Percentiles rank a stretch among this genome's conserved stretches.
These are phyloP conservation scores for Sedum album DNA, from an alignment of 164 flowering plant species.

Conservation along the genomic window DNA sequence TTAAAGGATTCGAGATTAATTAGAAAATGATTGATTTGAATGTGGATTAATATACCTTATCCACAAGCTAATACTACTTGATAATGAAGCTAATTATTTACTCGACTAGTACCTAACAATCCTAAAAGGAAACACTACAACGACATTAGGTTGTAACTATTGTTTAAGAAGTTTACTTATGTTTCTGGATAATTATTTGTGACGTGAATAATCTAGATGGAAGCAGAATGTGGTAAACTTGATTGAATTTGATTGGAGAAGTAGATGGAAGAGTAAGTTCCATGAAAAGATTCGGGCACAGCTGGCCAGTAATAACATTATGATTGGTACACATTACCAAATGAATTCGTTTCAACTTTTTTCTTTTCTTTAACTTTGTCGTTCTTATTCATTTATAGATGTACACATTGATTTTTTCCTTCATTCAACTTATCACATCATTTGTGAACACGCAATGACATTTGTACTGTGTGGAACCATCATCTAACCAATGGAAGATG, in stretches of 20 bases:
- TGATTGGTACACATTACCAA: slow-evolving; percentile 6
- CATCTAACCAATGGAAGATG: background rate
- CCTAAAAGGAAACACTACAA: background rate
- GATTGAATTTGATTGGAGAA: slow-evolving; percentile 1
- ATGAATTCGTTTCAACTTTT: background rate
- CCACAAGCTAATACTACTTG: too few species aligned
- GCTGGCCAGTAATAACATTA: background rate
- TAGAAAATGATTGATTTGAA: too few species aligned
- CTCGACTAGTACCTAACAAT: too few species aligned
- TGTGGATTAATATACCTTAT: too few species aligned
- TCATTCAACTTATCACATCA: background rate
- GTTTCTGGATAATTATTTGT: background rate
- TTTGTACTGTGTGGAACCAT: background rate
- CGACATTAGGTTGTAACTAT: background rate
- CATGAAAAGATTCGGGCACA: background rate
- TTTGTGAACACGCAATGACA: background rate
- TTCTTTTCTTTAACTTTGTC: background rate
- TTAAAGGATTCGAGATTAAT: too few species aligned
- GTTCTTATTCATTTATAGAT: background rate
- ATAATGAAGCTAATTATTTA: too few species aligned
- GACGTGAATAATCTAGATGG: background rate
- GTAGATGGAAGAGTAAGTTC: background rate
- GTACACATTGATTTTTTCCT: background rate
- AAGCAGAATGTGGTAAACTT: background rate
- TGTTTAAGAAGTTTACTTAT: background rate